Evolutionary conservation across 306 rosid species (phyloP), one percentile per base, ranked within the genome.

Genomic region (Coriaria nepalensis): DNA sequence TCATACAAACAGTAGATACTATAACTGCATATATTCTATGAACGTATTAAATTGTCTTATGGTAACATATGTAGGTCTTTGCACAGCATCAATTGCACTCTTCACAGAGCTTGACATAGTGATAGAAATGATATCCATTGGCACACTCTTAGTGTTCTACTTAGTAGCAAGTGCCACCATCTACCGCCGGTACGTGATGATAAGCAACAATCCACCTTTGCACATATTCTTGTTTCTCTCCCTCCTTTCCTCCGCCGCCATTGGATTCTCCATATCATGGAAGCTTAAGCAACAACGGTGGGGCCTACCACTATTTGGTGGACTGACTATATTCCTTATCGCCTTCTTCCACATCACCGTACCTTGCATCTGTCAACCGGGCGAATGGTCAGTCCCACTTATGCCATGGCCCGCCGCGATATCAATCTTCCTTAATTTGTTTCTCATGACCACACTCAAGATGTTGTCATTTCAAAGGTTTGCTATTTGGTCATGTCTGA

Each of bases 371-470:
- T 10, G 34, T 6, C 51, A 66, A 14, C 33, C 43, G 33, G 34
- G 46, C 10, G 68, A 58, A 13, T 88, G 97, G 97, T 68, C 66
- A 29, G 86, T 88, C 39, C 97, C 95, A 0, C 69, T 72, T 52
- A 88, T 88, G 97, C 97, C 97, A 5, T 90, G 95, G 97, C 94
- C 93, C 29, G 76, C 97, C 2, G 67, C 85, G 4, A 47, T 79
- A 12, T 84, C 97, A 15, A 73, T 90, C 41, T 79, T 73, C 67
- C 93, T 90, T 2, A 90, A 84, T 59, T 68, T 81, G 13, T 90
- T 84, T 58, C 93, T 84, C 45, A 76, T 84, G 79, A 68, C 84
- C 5, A 76, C 78, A 0, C 63, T 90, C n/a, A 81, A 73, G 42
- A 13, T 46, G 8, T 34, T 71, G 20, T 65, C 97, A 34, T 79